These are phyloP conservation scores for Grosmannia huntii DNA, from an alignment of 2,329 filamentous ascomycete genomes.

Conservation along the genomic window DNA sequence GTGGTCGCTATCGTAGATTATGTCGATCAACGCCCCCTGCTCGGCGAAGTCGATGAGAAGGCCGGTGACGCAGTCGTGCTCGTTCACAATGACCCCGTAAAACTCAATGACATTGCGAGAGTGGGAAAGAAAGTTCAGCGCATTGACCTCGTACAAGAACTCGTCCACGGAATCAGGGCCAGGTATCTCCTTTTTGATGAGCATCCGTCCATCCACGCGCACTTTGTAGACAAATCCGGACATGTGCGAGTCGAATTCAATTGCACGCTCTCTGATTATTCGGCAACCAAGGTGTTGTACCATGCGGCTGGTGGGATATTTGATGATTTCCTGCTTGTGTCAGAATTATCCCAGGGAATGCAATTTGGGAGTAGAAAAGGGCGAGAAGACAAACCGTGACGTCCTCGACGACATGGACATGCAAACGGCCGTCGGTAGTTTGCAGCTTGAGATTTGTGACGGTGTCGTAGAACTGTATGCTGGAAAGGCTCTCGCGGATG, in stretches of 20 bases:
- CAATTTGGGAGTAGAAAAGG: neutral
- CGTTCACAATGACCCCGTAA: constrained; percentile 78
- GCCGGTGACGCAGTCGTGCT: constrained; percentile 67
- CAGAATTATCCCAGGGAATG: neutral
- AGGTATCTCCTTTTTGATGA: constrained; percentile 97
- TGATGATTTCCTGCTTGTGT: constrained; percentile 59
- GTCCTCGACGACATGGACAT: constrained; percentile 97
- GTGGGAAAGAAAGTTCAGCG: constrained; percentile 62
- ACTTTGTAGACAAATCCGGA: constrained; percentile 98
- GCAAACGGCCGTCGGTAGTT: constrained; percentile 73
- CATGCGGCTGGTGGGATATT: constrained; percentile 61
- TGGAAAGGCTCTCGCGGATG: constrained; percentile 79
- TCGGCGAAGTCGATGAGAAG: constrained; percentile 81
- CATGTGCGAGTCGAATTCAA: constrained; percentile 82
- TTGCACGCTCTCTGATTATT: constrained; percentile 56
- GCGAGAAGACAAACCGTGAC: constrained; percentile 46
- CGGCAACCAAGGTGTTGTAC: constrained; percentile 60
- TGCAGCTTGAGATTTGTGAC: constrained; percentile 93
- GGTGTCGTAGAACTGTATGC: constrained; percentile 91
- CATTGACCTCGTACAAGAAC: constrained; percentile 95
- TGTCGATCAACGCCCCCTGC: constrained; percentile 76
- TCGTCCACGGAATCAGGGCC: constrained; percentile 92
- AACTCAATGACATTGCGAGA: constrained; percentile 73
- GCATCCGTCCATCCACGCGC: constrained; percentile 48
- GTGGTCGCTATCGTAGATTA: constrained; percentile 68